Percentiles rank a stretch among this genome's conserved stretches.
Conservation (phyloP, 257 asterid genomes). For the Nemophila menziesii region DNA sequence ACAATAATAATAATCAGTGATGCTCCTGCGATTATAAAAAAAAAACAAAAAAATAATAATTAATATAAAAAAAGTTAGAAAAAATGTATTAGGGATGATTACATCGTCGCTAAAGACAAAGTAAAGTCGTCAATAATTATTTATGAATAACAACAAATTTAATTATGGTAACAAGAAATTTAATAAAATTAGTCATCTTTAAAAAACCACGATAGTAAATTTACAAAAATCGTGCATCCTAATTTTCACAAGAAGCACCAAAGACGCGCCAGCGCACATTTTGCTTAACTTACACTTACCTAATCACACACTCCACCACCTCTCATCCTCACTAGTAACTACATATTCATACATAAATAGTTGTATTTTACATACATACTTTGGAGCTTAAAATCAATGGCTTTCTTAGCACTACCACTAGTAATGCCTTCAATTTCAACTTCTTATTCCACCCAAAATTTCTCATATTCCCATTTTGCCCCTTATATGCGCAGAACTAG, state of each 20-base stretch:
- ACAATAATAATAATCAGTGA: no score
- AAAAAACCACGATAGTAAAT: no score
- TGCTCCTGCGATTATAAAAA: no score
- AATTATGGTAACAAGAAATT: no score
- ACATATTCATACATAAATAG: neutral
- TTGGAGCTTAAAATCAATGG: neutral
- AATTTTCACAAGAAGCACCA: neutral
- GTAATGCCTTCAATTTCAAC: constrained; percentile 10
- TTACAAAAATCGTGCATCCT: neutral
- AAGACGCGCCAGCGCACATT: neutral
- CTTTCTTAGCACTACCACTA: neutral
- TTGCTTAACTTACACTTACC: neutral
- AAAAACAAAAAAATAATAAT: no score
- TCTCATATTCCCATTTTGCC: constrained; percentile 16
- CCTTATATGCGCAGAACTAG: constrained; percentile 13
- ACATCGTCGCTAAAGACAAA: no score
- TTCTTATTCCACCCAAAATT: neutral
- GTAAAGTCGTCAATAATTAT: no score
- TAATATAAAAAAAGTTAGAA: no score
- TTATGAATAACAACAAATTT: no score
- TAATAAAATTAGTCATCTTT: no score
- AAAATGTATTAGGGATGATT: no score
- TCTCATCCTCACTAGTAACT: neutral
- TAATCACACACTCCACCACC: neutral
- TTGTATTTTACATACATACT: neutral